Conservation (phyloP, 441 rosid genomes). For the Erodium texanum region DNA sequence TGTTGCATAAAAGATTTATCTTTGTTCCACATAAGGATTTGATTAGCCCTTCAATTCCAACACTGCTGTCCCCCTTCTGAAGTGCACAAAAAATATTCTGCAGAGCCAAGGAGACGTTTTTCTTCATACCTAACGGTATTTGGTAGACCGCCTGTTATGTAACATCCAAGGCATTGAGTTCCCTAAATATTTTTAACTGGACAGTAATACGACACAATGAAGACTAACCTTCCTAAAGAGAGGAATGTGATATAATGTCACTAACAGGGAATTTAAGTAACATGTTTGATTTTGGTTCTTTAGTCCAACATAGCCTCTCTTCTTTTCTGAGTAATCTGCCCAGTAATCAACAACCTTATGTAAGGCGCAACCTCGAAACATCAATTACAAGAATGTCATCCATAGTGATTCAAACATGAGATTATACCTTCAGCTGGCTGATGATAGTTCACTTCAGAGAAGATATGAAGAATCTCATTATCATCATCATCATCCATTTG, state of each 20-base stretch:
- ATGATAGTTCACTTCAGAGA: slow-evolving; percentile 85
- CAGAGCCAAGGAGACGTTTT: slow-evolving; percentile 66
- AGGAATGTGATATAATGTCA: slow-evolving; percentile 65
- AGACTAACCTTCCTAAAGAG: slow-evolving; percentile 56
- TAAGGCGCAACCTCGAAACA: slow-evolving; percentile 65
- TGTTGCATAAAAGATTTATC: slow-evolving; percentile 75
- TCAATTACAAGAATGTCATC: slow-evolving; percentile 51
- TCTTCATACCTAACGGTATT: slow-evolving; percentile 69
- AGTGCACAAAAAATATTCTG: slow-evolving; percentile 70
- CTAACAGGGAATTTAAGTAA: slow-evolving; percentile 71
- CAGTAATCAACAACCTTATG: slow-evolving; percentile 59
- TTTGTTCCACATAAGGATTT: slow-evolving; percentile 75
- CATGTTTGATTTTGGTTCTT: slow-evolving; percentile 79
- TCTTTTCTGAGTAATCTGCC: slow-evolving; percentile 61
- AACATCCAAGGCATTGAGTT: slow-evolving; percentile 14
- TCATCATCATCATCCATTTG: too few relatives aligned
- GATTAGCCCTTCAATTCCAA: slow-evolving; percentile 61
- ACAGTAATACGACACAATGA: slow-evolving; percentile 8
- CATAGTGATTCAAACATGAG: slow-evolving; percentile 12
- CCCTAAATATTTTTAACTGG: slow-evolving; percentile 1
- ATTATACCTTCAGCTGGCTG: slow-evolving; percentile 84
- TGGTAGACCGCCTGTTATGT: slow-evolving; percentile 59
- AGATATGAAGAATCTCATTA: too few relatives aligned
- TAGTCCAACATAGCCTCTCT: slow-evolving; percentile 71
- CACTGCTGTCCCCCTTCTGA: slow-evolving; percentile 61